Conservation (phyloP, 108 stramenopile species). For the Cylindrotheca fusiformis region DNA sequence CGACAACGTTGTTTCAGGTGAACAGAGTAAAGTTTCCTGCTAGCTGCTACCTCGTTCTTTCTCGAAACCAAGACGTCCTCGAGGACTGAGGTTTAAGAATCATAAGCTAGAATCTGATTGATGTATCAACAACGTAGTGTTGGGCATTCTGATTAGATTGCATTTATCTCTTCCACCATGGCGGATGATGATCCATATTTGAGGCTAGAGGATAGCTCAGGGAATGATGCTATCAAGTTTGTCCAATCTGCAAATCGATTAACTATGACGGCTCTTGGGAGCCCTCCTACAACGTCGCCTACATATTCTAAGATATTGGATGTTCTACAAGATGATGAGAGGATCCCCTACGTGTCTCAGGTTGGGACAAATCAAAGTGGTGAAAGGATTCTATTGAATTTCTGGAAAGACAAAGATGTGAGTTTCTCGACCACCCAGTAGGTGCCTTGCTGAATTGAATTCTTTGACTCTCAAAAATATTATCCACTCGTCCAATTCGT, state of each 20-base stretch:
- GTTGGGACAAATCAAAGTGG: slow-evolving; percentile 56
- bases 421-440: neutral
- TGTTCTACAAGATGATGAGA: slow-evolving; percentile 70
- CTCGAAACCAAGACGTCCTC: no score
- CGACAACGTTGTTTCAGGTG: no score
- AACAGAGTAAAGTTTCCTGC: no score
- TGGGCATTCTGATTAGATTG: no score
- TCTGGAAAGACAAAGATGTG: slow-evolving; percentile 50
- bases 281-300: slow-evolving; percentile 45
- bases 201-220: slow-evolving; percentile 80
- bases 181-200: slow-evolving; percentile 63
- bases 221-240: slow-evolving; percentile 53
- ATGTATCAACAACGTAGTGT: no score
- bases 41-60: no score
- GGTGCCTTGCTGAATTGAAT: neutral
- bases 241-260: slow-evolving; percentile 55
- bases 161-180: neutral
- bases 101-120: no score
- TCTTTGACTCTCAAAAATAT: neutral
- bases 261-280: slow-evolving; percentile 65
- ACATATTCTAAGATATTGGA: slow-evolving; percentile 62
- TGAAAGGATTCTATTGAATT: slow-evolving; percentile 62
- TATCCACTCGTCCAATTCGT: neutral
- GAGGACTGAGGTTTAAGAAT: no score
- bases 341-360: slow-evolving; percentile 67